phyloP scores from a whole-genome alignment of 139 green algal species.

The Coelastrella sp. region DNA sequence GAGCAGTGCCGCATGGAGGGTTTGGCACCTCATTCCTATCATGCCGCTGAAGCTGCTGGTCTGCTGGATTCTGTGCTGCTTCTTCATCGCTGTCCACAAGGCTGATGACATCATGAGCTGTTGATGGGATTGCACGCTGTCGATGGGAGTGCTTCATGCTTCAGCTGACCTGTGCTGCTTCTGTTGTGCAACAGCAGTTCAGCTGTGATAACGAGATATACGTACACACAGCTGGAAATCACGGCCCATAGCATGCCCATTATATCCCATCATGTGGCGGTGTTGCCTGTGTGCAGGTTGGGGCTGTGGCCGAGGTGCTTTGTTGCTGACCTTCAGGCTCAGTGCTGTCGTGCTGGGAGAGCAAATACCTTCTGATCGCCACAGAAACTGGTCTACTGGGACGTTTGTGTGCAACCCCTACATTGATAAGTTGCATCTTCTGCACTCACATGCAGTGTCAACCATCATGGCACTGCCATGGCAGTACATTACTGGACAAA shows the following conservation, averaged over 20 bases:
- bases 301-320: too few species aligned
- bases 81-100: constrained; percentile 18
- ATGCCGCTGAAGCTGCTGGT: constrained; percentile 17
- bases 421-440: too few species aligned
- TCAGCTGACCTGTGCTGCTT: neutral
- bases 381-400: constrained; percentile 8
- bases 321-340: too few species aligned
- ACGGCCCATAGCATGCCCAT: too few species aligned
- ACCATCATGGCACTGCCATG: neutral
- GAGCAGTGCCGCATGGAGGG: too few species aligned
- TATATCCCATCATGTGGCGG: too few species aligned
- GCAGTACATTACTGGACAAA: too few species aligned
- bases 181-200: too few species aligned
- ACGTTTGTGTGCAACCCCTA: constrained; percentile 30
- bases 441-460: neutral
- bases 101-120: neutral
- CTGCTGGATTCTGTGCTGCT: neutral
- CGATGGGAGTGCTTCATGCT: neutral
- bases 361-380: constrained; percentile 29
- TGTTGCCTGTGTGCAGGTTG: too few species aligned
- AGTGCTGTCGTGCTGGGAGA: too few species aligned
- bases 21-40: neutral
- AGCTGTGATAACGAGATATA: too few species aligned
- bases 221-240: too few species aligned
- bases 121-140: neutral